A percentile compares a stretch with the other conserved stretches of the same genome.
phyloP scores from a whole-genome alignment of 2,329 filamentous ascomycete species.

The Xylariaceae sp. region DNA sequence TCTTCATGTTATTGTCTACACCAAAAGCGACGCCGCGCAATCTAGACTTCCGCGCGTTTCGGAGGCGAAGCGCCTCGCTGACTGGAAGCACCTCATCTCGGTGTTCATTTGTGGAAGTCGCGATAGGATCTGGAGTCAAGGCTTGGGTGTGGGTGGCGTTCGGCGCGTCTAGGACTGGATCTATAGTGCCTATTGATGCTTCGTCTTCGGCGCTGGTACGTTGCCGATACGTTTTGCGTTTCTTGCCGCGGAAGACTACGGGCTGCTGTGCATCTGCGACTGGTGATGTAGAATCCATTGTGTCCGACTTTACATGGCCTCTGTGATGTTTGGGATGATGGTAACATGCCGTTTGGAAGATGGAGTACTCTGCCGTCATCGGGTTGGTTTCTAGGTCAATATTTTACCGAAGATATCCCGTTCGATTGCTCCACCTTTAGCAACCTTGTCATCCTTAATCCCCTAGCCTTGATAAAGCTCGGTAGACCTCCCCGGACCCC shows the following conservation, averaged over 20 bases:
- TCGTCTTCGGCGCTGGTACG: slow-evolving; percentile 50
- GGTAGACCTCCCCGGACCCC: no score
- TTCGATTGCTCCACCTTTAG: no score
- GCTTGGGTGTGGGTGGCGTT: neutral
- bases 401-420: slow-evolving; percentile 16
- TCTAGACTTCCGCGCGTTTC: slow-evolving; percentile 58
- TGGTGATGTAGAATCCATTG: slow-evolving; percentile 25
- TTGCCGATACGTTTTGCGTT: slow-evolving; percentile 65
- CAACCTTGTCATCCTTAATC: no score
- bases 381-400: neutral
- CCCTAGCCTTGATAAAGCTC: no score
- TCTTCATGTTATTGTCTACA: slow-evolving; percentile 37
- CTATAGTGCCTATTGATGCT: slow-evolving; percentile 1
- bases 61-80: slow-evolving; percentile 57
- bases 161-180: slow-evolving; percentile 17
- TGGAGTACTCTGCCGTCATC: slow-evolving; percentile 12
- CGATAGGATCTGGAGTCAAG: neutral
- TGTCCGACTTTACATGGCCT: neutral
- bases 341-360: neutral
- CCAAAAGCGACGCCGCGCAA: slow-evolving; percentile 65
- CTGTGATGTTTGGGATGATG: neutral
- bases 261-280: slow-evolving; percentile 37
- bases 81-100: slow-evolving; percentile 52
- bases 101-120: slow-evolving; percentile 25
- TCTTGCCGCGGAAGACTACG: slow-evolving; percentile 65